Base-by-base conservation (phyloP, 164 flowering plant genomes). In the Chimonanthus praecox region DNA sequence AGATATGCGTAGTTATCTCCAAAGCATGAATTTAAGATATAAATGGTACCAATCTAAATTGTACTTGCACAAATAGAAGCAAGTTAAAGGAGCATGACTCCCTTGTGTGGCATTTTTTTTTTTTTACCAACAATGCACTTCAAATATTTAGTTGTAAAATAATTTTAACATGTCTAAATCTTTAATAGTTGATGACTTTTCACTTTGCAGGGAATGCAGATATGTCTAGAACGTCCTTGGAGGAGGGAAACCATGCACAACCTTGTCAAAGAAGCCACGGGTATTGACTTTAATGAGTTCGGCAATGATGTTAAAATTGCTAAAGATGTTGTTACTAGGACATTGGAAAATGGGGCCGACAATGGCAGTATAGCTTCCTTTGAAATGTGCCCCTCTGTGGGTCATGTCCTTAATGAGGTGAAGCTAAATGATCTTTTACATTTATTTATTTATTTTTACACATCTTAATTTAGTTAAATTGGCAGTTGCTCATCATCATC, bases 221-320 rank as follows among this genome's bases (percentile, higher is more conserved):
- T 95, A 74, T 78, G 85, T 81, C 83, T 95, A 60, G 92, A 93
- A 76, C 78, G 90, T 48, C 99, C 99, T 64, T 95, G 98, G 98
- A 92, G 91, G 87, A 91, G 97, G 77, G 98, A 91, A 85, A 90
- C 94, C 63, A 95, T 93, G 98, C 98, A 91, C 77, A 90, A 93
- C 86, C 98, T 95, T 82, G 99, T 95, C 43, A 87, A 89, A 85
- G 96, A 95, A 83, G 89, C 86, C 73, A 86, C 94, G 44, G 92
- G 91, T 62, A 81, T 95, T 71, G 90, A 93, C 83, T 92, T 92
- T 72, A 84, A 4, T 67, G 85, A 85, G 82, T 80, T 90, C 49
- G 87, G 88, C 2, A 76, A 80, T 78, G 90, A 91, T 82, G 85
- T 92, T 47, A 72, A 83, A 73, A 77, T 72, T 79, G 60, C 60